These are phyloP conservation scores for Begonia loranthoides DNA, from an alignment of 306 rosid species.

Conservation along the genomic window DNA sequence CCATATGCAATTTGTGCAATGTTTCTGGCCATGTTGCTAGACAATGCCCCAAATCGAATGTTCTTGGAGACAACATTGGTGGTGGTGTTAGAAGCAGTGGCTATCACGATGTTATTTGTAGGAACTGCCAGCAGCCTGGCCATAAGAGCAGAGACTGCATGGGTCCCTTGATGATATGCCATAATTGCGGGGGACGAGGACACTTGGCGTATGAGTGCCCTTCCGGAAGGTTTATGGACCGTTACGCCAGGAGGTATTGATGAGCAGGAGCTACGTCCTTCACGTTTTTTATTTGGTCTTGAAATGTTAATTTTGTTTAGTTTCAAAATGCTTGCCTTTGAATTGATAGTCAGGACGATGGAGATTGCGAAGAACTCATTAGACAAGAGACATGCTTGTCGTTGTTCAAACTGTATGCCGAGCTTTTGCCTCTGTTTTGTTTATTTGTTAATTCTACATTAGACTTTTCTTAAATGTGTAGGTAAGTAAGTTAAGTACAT, in stretches of 20 bases:
- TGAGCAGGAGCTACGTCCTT: conserved; percentile 1
- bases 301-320: too few relatives aligned
- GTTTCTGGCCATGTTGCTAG: conserved; percentile 93
- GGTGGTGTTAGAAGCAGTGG: conserved; percentile 23
- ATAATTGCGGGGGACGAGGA: conserved; percentile 96
- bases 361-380: too few relatives aligned
- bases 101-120: conserved; percentile 64
- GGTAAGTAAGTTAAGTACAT: too few relatives aligned
- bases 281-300: too few relatives aligned
- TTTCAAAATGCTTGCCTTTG: too few relatives aligned
- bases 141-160: conserved; percentile 97
- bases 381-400: too few relatives aligned
- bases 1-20: conserved; percentile 87
- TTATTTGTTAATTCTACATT: too few relatives aligned
- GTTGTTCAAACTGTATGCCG: too few relatives aligned
- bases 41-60: conserved; percentile 62
- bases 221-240: conserved; percentile 85
- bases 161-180: conserved; percentile 94
- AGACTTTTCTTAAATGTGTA: too few relatives aligned
- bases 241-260: conserved; percentile 83
- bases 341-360: too few relatives aligned
- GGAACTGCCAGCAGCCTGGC: conserved; percentile 89
- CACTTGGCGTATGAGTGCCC: conserved; percentile 97
- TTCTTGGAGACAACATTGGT: conserved; percentile 37
- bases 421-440: too few relatives aligned